phyloP scores from a whole-genome alignment of 2,329 filamentous ascomycete species.

The Pseudocercospora fijiensis region DNA sequence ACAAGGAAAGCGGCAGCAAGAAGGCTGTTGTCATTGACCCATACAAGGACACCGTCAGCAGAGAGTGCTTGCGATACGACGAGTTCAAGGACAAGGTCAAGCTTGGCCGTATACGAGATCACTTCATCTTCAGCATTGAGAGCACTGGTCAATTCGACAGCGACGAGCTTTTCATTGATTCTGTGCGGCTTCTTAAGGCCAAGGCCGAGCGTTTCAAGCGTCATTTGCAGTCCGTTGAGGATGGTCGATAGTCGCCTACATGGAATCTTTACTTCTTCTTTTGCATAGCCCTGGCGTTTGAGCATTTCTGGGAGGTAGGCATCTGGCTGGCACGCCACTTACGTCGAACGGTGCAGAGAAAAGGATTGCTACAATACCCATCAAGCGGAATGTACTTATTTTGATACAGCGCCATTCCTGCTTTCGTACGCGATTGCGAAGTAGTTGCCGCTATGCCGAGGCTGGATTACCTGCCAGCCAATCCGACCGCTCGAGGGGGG shows the following conservation, averaged over 20 bases:
- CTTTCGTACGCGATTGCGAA: conserved; percentile 4
- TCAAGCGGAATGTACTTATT: background rate
- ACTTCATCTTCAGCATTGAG: conserved; percentile 96
- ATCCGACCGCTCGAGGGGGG: background rate
- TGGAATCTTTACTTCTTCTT: background rate
- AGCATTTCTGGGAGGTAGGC: background rate
- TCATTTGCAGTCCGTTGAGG: conserved; percentile 56
- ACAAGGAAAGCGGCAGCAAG: conserved; percentile 67
- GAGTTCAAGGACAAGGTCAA: conserved; percentile 97
- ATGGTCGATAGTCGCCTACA: conserved; percentile 28
- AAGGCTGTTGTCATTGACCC: conserved; percentile 86
- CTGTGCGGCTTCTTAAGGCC: conserved; percentile 77
- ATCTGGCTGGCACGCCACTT: conserved; percentile 5
- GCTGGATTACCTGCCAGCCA: background rate
- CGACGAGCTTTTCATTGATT: conserved; percentile 89
- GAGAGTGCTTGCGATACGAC: conserved; percentile 84
- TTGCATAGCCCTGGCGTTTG: conserved; percentile 18
- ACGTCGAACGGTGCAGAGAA: background rate
- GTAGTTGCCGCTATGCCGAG: conserved; percentile 3
- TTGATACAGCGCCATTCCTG: background rate
- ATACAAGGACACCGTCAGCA: conserved; percentile 92
- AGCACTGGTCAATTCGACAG: conserved; percentile 94
- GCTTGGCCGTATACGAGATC: conserved; percentile 83
- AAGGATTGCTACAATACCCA: conserved; percentile 6
- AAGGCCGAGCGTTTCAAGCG: conserved; percentile 76